These are phyloP conservation scores for Didymella exigua DNA, from an alignment of 2,329 filamentous ascomycete species.

Conservation along the genomic window DNA sequence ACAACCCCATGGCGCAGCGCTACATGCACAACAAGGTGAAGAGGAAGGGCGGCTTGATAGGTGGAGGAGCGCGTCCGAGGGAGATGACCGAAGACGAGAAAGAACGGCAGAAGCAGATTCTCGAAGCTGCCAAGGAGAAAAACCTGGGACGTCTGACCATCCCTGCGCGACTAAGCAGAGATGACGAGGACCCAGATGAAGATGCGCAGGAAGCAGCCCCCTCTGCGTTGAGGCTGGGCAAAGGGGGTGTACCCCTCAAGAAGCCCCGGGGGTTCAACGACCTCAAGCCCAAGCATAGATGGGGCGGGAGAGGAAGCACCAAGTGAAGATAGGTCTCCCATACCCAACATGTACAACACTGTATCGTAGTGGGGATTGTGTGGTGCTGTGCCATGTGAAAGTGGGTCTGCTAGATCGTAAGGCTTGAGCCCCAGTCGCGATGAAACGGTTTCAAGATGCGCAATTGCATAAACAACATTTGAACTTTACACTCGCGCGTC, in stretches of 20 bases:
- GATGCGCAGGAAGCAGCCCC: neutral
- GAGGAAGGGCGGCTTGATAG: neutral
- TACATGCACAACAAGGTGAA: neutral
- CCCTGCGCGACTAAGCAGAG: neutral
- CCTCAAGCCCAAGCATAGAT: neutral
- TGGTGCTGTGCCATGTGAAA: conserved; percentile 7
- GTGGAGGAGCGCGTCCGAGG: neutral
- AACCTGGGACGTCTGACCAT: neutral
- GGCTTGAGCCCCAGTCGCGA: neutral
- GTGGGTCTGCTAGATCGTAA: conserved; percentile 6
- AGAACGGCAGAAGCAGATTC: neutral
- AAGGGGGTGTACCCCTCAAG: neutral
- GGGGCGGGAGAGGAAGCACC: neutral
- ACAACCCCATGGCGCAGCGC: neutral
- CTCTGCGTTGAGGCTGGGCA: neutral
- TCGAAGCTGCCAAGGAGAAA: neutral
- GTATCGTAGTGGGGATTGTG: neutral
- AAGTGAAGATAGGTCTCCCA: neutral
- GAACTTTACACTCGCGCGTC: neutral
- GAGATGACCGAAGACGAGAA: neutral
- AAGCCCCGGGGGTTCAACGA: neutral
- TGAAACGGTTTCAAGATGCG: neutral
- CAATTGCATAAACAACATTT: neutral
- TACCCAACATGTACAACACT: neutral
- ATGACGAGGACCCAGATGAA: neutral